Conservation (phyloP, 805 yeast species). For the Wickerhamiella musiphila region DNA sequence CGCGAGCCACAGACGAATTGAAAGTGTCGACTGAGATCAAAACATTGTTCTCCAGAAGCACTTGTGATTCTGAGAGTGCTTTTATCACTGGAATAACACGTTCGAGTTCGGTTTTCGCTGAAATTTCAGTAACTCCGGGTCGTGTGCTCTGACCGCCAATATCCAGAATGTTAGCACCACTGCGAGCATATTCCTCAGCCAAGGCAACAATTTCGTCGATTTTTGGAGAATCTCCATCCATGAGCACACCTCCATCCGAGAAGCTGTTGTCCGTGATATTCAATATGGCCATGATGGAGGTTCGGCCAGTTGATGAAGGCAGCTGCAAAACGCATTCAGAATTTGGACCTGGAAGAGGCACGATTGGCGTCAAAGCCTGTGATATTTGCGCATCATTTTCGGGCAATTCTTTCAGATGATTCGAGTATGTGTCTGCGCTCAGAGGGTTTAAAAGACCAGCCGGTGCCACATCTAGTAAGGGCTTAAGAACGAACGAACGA, state of each 20-base stretch:
- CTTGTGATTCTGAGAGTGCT: slow-evolving; percentile 31
- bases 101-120: slow-evolving; percentile 44
- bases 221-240: no score
- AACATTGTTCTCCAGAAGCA: slow-evolving; percentile 26
- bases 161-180: slow-evolving; percentile 67
- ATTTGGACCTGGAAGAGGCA: slow-evolving; percentile 13
- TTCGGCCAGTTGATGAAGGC: slow-evolving; percentile 27
- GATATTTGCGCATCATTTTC: slow-evolving; percentile 15
- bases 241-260: slow-evolving; percentile 62
- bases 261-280: slow-evolving; percentile 91
- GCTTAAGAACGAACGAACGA: slow-evolving; percentile 77
- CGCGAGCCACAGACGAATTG: slow-evolving; percentile 54
- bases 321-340: slow-evolving; percentile 8
- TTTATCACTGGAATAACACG: slow-evolving; percentile 57
- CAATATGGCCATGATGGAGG: slow-evolving; percentile 71
- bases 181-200: slow-evolving; percentile 32
- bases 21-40: slow-evolving; percentile 80
- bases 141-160: slow-evolving; percentile 91
- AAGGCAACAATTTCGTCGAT: slow-evolving; percentile 27
- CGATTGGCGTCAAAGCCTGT: slow-evolving; percentile 14
- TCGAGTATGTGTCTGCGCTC: slow-evolving; percentile 62
- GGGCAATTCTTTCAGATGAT: slow-evolving; percentile 45
- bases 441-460: slow-evolving; percentile 63
- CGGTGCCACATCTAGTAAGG: slow-evolving; percentile 64
- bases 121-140: slow-evolving; percentile 56